Evolutionary conservation across 306 rosid genomes (phyloP).

Genomic region (Senna siamea): DNA sequence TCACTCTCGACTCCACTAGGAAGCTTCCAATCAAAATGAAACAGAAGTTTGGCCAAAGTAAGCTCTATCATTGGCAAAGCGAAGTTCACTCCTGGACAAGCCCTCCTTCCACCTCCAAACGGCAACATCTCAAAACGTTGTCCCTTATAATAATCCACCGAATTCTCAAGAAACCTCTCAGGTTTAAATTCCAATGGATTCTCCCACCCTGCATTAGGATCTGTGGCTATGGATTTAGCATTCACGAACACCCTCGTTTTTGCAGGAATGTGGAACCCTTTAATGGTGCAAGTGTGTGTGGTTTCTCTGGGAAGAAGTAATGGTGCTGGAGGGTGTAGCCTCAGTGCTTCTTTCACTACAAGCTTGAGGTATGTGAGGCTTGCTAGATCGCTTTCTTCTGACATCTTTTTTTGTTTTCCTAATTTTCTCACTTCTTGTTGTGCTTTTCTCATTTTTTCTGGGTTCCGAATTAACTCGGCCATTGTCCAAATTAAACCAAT

Average conservation of each 20-base stretch:
- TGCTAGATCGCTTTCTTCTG: conserved; percentile 34
- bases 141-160: conserved; percentile 48
- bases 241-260: background rate
- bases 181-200: background rate
- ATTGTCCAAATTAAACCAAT: background rate
- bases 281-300: conserved; percentile 29
- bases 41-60: conserved; percentile 53
- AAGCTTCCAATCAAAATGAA: conserved; percentile 50
- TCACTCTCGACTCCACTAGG: conserved; percentile 5
- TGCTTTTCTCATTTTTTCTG: background rate
- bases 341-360: conserved; percentile 51
- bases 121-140: conserved; percentile 53
- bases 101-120: conserved; percentile 56
- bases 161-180: conserved; percentile 46
- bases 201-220: background rate
- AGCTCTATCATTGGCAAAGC: conserved; percentile 36
- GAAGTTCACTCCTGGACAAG: conserved; percentile 48
- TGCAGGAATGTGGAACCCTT: conserved; percentile 27
- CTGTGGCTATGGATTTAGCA: background rate
- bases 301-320: conserved; percentile 51
- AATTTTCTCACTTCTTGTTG: background rate
- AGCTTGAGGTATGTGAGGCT: conserved; percentile 45
- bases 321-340: conserved; percentile 56
- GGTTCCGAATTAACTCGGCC: background rate
- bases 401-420: conserved; percentile 8